Evolutionary conservation across 1,284 basidiomycete genomes (phyloP).

Genomic region (Uromyces viciae-fabae): DNA sequence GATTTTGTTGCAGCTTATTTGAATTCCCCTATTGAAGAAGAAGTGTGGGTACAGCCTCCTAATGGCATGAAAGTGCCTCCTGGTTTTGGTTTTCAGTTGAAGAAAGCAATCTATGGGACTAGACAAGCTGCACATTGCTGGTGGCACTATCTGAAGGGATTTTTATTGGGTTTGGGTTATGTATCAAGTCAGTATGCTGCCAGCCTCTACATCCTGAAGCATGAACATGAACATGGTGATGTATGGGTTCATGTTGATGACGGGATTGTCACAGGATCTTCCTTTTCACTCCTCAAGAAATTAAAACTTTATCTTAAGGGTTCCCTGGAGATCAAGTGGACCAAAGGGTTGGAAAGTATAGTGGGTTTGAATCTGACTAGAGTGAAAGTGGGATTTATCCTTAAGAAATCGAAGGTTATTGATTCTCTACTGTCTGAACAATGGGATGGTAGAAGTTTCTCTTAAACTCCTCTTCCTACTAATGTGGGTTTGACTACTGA

Average conservation of each 20-base stretch:
- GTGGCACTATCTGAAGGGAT: slow-evolving; percentile 7
- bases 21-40: slow-evolving; percentile 5
- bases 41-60: neutral
- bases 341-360: neutral
- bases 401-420: neutral
- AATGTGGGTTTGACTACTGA: neutral
- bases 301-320: neutral
- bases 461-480: neutral
- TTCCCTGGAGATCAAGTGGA: neutral
- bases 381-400: neutral
- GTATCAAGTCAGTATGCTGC: neutral
- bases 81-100: neutral
- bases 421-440: too few relatives aligned
- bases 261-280: neutral
- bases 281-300: neutral
- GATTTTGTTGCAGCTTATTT: slow-evolving; percentile 4
- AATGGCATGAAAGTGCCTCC: neutral
- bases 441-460: neutral
- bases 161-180: neutral
- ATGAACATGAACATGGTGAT: neutral
- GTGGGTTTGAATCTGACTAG: neutral
- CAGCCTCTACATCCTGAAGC: neutral
- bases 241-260: slow-evolving; percentile 1
- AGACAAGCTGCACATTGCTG: neutral
- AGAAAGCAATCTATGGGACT: slow-evolving; percentile 8